These are phyloP conservation scores for Jaminaea rosea DNA, from an alignment of 1,284 basidiomycete species.

Conservation along the genomic window DNA sequence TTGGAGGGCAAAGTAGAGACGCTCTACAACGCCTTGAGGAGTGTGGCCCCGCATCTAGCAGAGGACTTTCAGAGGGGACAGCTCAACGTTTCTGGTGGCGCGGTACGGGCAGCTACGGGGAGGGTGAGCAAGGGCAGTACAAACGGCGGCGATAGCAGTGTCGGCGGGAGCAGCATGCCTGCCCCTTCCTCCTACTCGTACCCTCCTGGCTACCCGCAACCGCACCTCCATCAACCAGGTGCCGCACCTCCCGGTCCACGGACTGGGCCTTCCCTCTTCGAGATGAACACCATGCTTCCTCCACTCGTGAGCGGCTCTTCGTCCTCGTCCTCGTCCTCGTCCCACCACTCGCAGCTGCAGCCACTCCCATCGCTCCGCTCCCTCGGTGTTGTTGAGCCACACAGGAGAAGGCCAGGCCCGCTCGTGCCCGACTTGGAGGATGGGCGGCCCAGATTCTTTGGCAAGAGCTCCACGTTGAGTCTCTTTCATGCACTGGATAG, in stretches of 20 bases:
- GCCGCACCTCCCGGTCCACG: not conserved
- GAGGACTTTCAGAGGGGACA: slow-evolving; percentile 28
- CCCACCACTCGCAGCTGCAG: no score
- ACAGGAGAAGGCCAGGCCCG: not conserved
- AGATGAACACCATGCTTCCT: not conserved
- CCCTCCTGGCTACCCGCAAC: no score
- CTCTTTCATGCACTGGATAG: slow-evolving; percentile 23
- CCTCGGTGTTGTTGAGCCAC: not conserved
- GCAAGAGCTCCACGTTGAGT: slow-evolving; percentile 24
- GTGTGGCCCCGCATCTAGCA: slow-evolving; percentile 32
- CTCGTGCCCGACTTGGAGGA: slow-evolving; percentile 32
- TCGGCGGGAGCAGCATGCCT: not conserved
- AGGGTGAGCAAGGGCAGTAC: not conserved
- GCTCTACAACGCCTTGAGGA: slow-evolving; percentile 24
- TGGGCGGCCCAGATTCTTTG: slow-evolving; percentile 30
- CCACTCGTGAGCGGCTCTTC: not conserved
- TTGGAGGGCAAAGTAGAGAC: slow-evolving; percentile 38
- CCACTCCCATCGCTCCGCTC: not conserved
- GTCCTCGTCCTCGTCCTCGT: no score
- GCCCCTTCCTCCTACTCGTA: not conserved
- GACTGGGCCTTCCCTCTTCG: not conserved
- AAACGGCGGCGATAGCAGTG: not conserved
- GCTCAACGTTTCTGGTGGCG: slow-evolving; percentile 22
- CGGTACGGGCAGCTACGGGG: slow-evolving; percentile 12
- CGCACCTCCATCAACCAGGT: no score